Conservation (phyloP, 495 filamentous ascomycete genomes). For the Penicillium bialowiezense region DNA sequence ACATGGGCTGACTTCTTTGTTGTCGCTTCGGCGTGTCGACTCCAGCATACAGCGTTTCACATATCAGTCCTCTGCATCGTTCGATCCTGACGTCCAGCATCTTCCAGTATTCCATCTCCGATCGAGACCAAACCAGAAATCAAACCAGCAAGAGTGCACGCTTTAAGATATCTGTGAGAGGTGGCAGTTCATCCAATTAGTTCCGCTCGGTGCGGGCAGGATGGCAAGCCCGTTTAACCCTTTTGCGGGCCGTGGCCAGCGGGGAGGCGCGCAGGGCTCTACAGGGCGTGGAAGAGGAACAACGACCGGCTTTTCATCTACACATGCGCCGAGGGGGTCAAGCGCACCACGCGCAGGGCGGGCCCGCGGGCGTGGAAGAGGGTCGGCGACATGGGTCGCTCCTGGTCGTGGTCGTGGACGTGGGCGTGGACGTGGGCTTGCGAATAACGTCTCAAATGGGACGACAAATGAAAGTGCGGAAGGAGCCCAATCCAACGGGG, state of each 20-base stretch:
- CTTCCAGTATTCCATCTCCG: not conserved
- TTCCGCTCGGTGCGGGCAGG: constrained; percentile 31
- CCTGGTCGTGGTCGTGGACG: constrained; percentile 22
- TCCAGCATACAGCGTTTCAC: constrained; percentile 7
- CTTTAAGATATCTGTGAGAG: not conserved
- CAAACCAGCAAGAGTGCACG: not conserved
- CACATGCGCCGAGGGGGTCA: constrained; percentile 21
- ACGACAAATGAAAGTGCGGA: constrained; percentile 15
- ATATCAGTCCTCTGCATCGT: not conserved
- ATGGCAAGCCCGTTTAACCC: constrained; percentile 40
- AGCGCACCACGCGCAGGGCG: constrained; percentile 16
- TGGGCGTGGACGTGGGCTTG: constrained; percentile 23
- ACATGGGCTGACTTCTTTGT: constrained; percentile 17
- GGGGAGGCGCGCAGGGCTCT: constrained; percentile 19
- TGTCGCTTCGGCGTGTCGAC: constrained; percentile 18
- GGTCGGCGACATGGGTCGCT: constrained; percentile 9
- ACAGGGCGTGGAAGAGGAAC: constrained; percentile 31
- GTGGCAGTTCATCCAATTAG: constrained; percentile 9
- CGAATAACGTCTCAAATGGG: constrained; percentile 4
- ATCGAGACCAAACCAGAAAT: not conserved
- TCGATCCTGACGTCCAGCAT: not conserved
- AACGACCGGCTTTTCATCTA: constrained; percentile 12
- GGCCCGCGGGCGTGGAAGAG: constrained; percentile 29
- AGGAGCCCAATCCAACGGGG: not conserved
- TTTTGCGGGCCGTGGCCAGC: constrained; percentile 30